Evolutionary conservation across 2,329 filamentous ascomycete genomes (phyloP).

Genomic region (Hypoxylon sp.): DNA sequence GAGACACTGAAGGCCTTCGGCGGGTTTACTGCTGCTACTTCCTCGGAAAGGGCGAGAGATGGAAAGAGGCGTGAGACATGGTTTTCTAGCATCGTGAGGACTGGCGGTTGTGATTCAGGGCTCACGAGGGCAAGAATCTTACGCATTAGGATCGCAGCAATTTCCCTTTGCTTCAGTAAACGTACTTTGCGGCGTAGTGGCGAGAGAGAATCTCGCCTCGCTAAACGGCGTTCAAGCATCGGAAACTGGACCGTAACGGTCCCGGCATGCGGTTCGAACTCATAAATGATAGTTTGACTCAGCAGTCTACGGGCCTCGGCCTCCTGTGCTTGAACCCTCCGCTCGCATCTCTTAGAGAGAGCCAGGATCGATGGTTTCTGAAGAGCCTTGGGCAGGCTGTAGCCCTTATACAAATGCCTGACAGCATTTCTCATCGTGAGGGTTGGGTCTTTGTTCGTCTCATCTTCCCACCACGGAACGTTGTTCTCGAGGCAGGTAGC

Average conservation of each 20-base stretch:
- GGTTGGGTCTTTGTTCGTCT: constrained; percentile 82
- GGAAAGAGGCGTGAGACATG: constrained; percentile 65
- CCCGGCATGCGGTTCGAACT: constrained; percentile 63
- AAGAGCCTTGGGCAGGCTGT: constrained; percentile 77
- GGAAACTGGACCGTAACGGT: constrained; percentile 64
- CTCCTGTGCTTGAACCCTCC: constrained; percentile 60
- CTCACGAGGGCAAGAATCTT: constrained; percentile 65
- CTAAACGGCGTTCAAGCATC: constrained; percentile 44
- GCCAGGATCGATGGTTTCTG: constrained; percentile 73
- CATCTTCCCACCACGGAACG: constrained; percentile 85
- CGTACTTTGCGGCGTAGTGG: constrained; percentile 48
- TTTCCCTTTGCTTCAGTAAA: constrained; percentile 55
- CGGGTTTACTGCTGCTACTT: constrained; percentile 15
- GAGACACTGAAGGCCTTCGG: constrained; percentile 64
- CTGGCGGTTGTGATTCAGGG: constrained; percentile 61
- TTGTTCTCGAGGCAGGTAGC: constrained; percentile 78
- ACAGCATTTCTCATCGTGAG: constrained; percentile 86
- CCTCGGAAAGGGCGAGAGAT: constrained; percentile 51
- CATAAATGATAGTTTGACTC: constrained; percentile 59
- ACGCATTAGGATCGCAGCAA: constrained; percentile 63
- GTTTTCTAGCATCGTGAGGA: constrained; percentile 60
- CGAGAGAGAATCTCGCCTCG: constrained; percentile 41
- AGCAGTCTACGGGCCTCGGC: constrained; percentile 69
- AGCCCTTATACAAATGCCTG: constrained; percentile 71
- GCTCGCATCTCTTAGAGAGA: constrained; percentile 67